A percentile compares a stretch with the other conserved stretches of the same genome.
phyloP scores from a whole-genome alignment of 768 basidiomycete genomes.

The Calocybe cyanea region DNA sequence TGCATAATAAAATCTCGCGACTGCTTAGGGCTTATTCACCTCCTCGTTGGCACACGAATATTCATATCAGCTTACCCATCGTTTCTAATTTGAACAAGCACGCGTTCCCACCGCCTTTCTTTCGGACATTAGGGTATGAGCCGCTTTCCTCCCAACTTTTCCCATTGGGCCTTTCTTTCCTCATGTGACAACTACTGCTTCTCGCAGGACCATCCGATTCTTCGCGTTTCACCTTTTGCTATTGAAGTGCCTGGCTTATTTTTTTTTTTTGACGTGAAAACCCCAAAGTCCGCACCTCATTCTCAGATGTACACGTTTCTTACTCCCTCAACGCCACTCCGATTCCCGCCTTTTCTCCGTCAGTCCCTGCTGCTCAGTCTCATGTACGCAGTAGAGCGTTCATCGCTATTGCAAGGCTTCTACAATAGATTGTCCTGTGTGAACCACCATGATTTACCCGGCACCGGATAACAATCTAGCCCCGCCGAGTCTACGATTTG shows the following conservation, averaged over 20 bases:
- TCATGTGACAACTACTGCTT: not conserved
- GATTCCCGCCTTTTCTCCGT: not conserved
- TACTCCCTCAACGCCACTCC: too few relatives aligned
- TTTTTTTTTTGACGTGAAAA: not conserved
- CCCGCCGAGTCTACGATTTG: not conserved
- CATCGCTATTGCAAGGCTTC: too few relatives aligned
- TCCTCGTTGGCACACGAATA: not conserved
- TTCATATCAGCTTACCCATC: not conserved
- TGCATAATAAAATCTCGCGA: too few relatives aligned
- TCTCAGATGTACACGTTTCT: too few relatives aligned
- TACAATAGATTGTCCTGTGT: too few relatives aligned
- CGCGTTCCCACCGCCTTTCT: too few relatives aligned
- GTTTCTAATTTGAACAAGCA: too few relatives aligned
- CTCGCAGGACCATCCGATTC: not conserved
- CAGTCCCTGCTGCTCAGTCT: not conserved
- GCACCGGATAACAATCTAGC: not conserved
- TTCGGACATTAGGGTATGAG: not conserved
- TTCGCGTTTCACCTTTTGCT: slow-evolving; percentile 1
- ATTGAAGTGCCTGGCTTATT: not conserved
- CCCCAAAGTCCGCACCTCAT: not conserved
- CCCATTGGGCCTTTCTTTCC: not conserved
- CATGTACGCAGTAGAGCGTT: too few relatives aligned
- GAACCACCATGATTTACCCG: not conserved
- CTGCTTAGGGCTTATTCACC: too few relatives aligned
- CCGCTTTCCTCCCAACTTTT: not conserved